phyloP scores from a whole-genome alignment of 1,139 yeast species.

The Lodderomyces oxycetoniae region DNA sequence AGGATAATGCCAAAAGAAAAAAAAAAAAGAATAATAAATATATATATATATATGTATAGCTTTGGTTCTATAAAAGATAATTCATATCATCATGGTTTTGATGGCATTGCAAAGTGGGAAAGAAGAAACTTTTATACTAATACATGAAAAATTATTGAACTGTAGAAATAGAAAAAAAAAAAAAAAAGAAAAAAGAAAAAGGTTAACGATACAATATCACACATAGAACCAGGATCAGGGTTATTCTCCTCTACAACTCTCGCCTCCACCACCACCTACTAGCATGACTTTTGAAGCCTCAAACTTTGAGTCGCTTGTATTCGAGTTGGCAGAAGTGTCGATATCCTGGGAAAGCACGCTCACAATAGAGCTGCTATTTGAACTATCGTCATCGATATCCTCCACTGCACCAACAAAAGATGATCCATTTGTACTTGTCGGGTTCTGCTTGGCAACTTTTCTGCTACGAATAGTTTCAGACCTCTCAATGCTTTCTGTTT shows the following conservation, averaged over 20 bases:
- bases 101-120: too few species aligned
- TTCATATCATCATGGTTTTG: too few species aligned
- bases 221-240: too few species aligned
- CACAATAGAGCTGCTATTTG: background rate
- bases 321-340: background rate
- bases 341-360: slow-evolving; percentile 1
- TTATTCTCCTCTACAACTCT: background rate
- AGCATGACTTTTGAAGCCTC: background rate
- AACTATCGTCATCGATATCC: background rate
- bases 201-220: background rate
- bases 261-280: background rate
- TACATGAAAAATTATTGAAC: background rate
- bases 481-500: background rate
- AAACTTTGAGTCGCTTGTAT: slow-evolving; percentile 1
- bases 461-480: background rate
- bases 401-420: background rate
- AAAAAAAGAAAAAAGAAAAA: background rate
- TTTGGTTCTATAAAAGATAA: too few species aligned
- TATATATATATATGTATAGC: too few species aligned
- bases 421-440: background rate
- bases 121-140: too few species aligned
- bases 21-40: too few species aligned
- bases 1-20: too few species aligned
- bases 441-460: background rate
- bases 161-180: background rate